Evolutionary conservation across 2,329 filamentous ascomycete genomes (phyloP).

Genomic region (Fusarium sp.): DNA sequence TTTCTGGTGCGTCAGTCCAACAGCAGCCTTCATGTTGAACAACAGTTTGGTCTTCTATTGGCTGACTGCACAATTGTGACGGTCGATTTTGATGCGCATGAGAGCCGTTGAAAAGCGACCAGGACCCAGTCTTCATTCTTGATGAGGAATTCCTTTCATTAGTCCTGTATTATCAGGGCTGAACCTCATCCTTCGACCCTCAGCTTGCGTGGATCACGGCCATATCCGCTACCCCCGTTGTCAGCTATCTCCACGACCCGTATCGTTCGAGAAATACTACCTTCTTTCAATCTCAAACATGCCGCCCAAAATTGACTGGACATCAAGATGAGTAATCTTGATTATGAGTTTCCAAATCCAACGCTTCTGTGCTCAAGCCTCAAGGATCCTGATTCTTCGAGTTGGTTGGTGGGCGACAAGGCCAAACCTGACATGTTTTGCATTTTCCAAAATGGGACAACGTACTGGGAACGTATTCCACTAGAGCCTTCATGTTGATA

Average conservation of each 20-base stretch:
- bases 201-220: conserved; percentile 5
- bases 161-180: conserved; percentile 37
- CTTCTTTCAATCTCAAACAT: not conserved
- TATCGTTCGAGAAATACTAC: not conserved
- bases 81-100: conserved; percentile 25
- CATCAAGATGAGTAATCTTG: not conserved
- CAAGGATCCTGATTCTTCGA: not conserved
- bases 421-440: conserved; percentile 19
- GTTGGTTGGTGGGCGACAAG: not conserved
- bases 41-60: conserved; percentile 19
- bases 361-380: not conserved
- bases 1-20: conserved; percentile 3
- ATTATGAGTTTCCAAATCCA: not conserved
- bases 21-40: conserved; percentile 3
- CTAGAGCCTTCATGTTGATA: conserved; percentile 3
- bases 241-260: conserved; percentile 1
- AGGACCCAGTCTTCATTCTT: not conserved
- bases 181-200: conserved; percentile 10
- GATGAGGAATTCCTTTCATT: conserved; percentile 11
- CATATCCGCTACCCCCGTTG: conserved; percentile 14
- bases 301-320: not conserved
- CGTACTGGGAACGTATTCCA: conserved; percentile 16
- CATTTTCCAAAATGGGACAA: conserved; percentile 22
- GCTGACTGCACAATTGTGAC: conserved; percentile 6
- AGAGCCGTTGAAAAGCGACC: not conserved